Evolutionary conservation across 345 rosid genomes (phyloP).

Genomic region (Leavenworthia alabamica): DNA sequence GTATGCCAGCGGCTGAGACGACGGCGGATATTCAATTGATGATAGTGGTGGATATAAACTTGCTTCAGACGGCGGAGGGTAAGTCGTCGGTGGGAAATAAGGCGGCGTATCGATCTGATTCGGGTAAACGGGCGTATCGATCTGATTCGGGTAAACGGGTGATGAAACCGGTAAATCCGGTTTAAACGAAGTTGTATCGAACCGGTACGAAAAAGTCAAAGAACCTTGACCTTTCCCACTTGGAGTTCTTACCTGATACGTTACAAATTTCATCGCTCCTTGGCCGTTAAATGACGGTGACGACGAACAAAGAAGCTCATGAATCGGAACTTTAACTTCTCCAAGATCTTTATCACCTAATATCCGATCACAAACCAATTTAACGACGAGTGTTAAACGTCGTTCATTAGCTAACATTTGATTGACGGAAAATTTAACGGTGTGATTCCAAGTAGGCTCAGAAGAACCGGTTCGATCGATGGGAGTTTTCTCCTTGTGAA

Average conservation of each 20-base stretch:
- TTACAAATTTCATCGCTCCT: conserved; percentile 38
- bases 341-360: conserved; percentile 68
- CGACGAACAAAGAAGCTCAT: conserved; percentile 40
- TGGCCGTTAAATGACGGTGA: conserved; percentile 18
- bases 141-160: conserved; percentile 25
- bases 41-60: conserved; percentile 20
- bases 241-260: conserved; percentile 60
- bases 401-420: conserved; percentile 43
- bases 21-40: conserved; percentile 17
- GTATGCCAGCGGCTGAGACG: not conserved
- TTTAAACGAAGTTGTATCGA: conserved; percentile 30
- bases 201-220: conserved; percentile 54
- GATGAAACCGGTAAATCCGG: conserved; percentile 15
- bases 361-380: conserved; percentile 56
- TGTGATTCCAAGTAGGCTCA: conserved; percentile 66
- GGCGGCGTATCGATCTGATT: conserved; percentile 6
- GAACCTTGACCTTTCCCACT: conserved; percentile 70
- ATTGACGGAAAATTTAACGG: conserved; percentile 45
- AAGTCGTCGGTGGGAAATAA: not conserved
- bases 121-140: too few relatives aligned
- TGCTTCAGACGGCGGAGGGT: conserved; percentile 6
- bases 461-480: conserved; percentile 44
- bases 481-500: conserved; percentile 43
- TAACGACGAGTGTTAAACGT: conserved; percentile 43
- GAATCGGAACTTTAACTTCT: conserved; percentile 63